Evolutionary conservation across 805 yeast genomes (phyloP).

Genomic region (Cyberlindnera americana): DNA sequence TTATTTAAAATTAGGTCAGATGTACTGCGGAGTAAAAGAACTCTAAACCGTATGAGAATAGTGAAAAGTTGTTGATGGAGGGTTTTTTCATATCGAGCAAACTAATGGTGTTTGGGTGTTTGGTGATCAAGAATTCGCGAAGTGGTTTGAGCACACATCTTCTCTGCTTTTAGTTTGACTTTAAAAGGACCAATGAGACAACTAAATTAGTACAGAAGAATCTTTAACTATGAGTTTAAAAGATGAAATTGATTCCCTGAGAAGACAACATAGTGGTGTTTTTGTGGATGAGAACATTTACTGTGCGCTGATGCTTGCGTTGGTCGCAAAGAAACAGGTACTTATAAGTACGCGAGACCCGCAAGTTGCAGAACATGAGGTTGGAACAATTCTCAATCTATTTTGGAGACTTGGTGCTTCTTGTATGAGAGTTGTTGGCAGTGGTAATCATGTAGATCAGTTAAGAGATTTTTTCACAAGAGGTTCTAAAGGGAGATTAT

Average conservation of each 20-base stretch:
- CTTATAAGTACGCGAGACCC: slow-evolving; percentile 24
- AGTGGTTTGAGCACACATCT: too few species aligned
- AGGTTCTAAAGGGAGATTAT: neutral
- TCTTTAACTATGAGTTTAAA: neutral
- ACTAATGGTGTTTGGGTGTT: too few species aligned
- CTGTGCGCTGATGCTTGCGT: slow-evolving; percentile 15
- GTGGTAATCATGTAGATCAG: neutral
- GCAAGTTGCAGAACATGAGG: slow-evolving; percentile 15
- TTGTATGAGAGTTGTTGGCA: slow-evolving; percentile 9
- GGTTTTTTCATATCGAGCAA: too few species aligned
- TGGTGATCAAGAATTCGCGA: too few species aligned
- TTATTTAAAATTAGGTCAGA: too few species aligned
- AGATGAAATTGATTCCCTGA: neutral
- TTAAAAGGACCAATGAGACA: too few species aligned
- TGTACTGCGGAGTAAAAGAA: too few species aligned
- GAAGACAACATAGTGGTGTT: neutral
- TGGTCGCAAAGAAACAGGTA: slow-evolving; percentile 27
- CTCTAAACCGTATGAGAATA: too few species aligned
- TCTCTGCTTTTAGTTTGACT: too few species aligned
- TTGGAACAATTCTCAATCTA: slow-evolving; percentile 13
- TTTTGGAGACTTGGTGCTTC: slow-evolving; percentile 14
- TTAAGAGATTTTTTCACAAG: neutral
- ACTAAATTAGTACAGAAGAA: too few species aligned
- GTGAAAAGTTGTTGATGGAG: too few species aligned
- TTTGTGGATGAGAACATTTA: slow-evolving; percentile 16